Base-by-base conservation (phyloP, 768 basidiomycete species). In the Boletus coccyginus region DNA sequence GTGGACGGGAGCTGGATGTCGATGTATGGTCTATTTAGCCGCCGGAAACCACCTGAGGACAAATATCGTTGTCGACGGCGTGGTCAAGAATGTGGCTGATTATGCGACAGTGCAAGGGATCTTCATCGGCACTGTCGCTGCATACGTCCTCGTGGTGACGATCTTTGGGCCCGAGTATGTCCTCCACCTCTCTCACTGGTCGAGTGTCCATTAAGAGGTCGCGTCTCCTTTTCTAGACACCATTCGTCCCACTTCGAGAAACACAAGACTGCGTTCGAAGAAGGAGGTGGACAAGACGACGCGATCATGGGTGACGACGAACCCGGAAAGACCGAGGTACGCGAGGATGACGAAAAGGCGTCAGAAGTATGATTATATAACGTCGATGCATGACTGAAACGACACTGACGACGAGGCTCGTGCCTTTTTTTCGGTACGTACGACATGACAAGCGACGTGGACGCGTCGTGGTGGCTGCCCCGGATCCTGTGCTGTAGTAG, bases 61-160 rank as follows among this genome's bases (percentile, higher is more conserved):
- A 0, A 83, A 75, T 3, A 70, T 88, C 48, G 57, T 71, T 10
- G 54, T 62, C 42, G 55, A 73, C 14, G 84, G 83, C 1, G 47
- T 58, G 6, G 62, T 70, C 3, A 71, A 68, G 16, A 64, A 63
- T 17, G 85, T 85, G 0, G 72, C 84, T 3, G 81, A 91, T 66
- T 91, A 90, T 62, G 88, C 86, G 4, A 88, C 70, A 10, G 90
- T 91, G 10, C 89, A 92, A 75, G 91, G 89, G n/a, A 94, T 97
- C 66, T 77, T 97, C 40, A 86, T 97, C 45, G 94, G 94, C 17
- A 76, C 81, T 21, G 87, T 97, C 16, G 81, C 88, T 0, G 88
- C 84, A 0, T 95, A 88, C 61, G 82, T 91, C 35, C 65, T 96
- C 38, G 29, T 92, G 62, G 80, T 91, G 62, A 87, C 86, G 9